phyloP scores from a whole-genome alignment of 768 basidiomycete species.

The Tylopilus vinaceipallidus region DNA sequence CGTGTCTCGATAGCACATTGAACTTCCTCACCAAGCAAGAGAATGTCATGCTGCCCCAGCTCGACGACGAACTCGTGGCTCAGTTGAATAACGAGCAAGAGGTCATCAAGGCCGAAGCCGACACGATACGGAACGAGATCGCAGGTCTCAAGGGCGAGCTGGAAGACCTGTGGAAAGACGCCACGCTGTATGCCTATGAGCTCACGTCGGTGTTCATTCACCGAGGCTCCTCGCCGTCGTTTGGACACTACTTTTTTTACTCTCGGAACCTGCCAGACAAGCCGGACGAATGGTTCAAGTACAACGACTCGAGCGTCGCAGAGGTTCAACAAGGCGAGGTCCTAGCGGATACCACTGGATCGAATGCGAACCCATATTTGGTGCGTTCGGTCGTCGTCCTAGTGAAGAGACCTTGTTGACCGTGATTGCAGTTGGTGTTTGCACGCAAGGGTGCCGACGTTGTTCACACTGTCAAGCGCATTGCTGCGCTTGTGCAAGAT shows the following conservation, averaged over 20 bases:
- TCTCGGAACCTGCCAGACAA: constrained; percentile 80
- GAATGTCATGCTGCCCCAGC: constrained; percentile 41
- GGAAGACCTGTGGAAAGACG: constrained; percentile 73
- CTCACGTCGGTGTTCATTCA: constrained; percentile 95
- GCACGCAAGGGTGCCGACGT: constrained; percentile 76
- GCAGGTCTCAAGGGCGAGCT: constrained; percentile 61
- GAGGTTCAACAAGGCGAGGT: constrained; percentile 80
- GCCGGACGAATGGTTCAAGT: constrained; percentile 91
- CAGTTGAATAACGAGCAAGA: constrained; percentile 54
- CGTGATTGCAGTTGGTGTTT: constrained; percentile 65
- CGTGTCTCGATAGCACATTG: constrained; percentile 53
- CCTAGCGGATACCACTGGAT: constrained; percentile 85
- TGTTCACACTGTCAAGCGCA: constrained; percentile 78
- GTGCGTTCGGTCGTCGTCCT: constrained; percentile 41
- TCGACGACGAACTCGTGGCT: constrained; percentile 57
- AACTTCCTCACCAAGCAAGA: constrained; percentile 58
- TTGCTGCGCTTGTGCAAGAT: constrained; percentile 32
- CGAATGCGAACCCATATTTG: constrained; percentile 87
- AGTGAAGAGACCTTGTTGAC: background rate
- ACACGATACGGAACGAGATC: constrained; percentile 48
- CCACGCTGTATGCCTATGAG: constrained; percentile 72
- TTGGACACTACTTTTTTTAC: constrained; percentile 96
- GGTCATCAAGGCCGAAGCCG: constrained; percentile 54
- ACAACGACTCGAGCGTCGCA: constrained; percentile 88
- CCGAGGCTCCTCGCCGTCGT: constrained; percentile 82